Evolutionary conservation across 1,284 basidiomycete species (phyloP), one percentile per base, ranked within the genome.

Genomic region (Xerocomus minutiporus): DNA sequence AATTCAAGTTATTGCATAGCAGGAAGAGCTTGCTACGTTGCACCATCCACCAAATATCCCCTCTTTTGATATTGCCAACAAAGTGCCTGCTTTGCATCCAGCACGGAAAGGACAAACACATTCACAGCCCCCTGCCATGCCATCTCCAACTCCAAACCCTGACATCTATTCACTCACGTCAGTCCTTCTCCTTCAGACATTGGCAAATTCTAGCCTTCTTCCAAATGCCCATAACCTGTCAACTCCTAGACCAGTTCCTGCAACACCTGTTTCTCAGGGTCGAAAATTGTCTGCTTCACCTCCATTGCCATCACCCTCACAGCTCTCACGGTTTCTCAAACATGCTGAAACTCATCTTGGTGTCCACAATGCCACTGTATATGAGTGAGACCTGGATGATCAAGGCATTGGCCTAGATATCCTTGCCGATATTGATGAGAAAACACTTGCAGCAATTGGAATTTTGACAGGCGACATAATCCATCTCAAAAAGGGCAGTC

Each of bases 371-470:
- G 48, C 56, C 0, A 34, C 25, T 0, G 13, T 5, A 7, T 55
- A 54, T 34, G 32, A 60, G 40, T 46, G 53, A 63, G 32, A 55
- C 39, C 23, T 41, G 39, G 20, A 17, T 0, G 36, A 1, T 4
- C 36, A 39, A 1, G 5, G 20, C 5, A 32, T 32, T 32, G 11
- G 31, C 31, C 12, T 1, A 13, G 31, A 32, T 13, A 32, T 32
- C 0, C 31, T 32, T 5, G 13, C 31, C 2, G 12, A 32, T 0
- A 32, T 32, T 1, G 12, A 32, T 32, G 12, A 32, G 0, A 32
- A 32, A 5, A 13, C 4, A 5, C 31, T 32, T 13, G 11, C 31
- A 13, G 12, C 13, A 13, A 32, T 32, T 5, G 12, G 12, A 32
- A 32, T 32, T 11, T 11, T 0, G 2, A 32, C 31, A 1, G 12